These are phyloP conservation scores for Sutorius australiensis DNA, from an alignment of 768 basidiomycete genomes.

Conservation along the genomic window DNA sequence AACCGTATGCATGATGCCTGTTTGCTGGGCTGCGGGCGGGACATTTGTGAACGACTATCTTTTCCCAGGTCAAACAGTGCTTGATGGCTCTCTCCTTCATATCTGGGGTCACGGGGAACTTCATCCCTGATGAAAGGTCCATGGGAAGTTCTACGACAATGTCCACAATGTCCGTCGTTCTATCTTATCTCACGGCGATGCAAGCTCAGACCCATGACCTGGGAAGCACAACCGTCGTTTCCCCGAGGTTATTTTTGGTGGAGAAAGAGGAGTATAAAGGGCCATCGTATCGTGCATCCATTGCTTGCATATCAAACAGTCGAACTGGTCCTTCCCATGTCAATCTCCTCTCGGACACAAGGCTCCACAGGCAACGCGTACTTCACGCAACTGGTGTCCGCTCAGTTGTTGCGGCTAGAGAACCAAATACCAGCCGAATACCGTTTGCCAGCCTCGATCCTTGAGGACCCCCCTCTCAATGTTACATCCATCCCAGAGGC, in stretches of 20 bases:
- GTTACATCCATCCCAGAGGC: conserved; percentile 31
- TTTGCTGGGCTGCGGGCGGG: neutral
- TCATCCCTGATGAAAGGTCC: neutral
- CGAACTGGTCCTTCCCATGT: conserved; percentile 2
- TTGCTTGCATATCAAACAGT: neutral
- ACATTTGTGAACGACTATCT: neutral
- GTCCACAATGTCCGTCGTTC: neutral
- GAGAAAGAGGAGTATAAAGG: neutral
- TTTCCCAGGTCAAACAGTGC: neutral
- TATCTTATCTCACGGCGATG: neutral
- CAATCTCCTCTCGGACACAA: conserved; percentile 18
- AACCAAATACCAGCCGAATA: conserved; percentile 21
- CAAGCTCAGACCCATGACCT: neutral
- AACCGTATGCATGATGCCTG: neutral
- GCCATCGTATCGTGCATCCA: neutral
- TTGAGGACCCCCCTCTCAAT: conserved; percentile 27
- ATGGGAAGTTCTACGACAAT: neutral
- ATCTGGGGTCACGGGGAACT: neutral
- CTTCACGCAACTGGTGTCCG: conserved; percentile 17
- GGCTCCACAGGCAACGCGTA: conserved; percentile 20
- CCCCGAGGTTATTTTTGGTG: neutral
- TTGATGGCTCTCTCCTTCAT: neutral
- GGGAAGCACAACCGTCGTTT: neutral
- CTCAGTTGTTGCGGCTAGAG: conserved; percentile 17
- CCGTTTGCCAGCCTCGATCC: conserved; percentile 12